A percentile compares a stretch with the other conserved stretches of the same genome.
Conservation (phyloP, 495 filamentous ascomycete genomes). For the Viridothelium virens region DNA sequence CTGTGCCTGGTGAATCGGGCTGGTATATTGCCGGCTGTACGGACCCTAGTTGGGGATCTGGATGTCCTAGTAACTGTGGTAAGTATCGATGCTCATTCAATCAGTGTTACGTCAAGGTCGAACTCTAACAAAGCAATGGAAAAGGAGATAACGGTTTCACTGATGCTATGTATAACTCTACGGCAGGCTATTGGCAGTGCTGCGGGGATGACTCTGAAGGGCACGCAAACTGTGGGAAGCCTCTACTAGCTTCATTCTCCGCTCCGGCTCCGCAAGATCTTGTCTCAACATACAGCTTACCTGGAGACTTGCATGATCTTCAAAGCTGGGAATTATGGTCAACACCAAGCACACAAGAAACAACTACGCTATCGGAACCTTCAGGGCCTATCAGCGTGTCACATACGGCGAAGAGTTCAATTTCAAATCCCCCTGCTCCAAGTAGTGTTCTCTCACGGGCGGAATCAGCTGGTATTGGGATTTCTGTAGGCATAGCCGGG, state of each 20-base stretch:
- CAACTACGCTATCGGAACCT: background rate
- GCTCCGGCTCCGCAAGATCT: background rate
- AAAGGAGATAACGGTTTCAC: background rate
- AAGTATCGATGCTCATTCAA: background rate
- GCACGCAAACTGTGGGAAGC: background rate
- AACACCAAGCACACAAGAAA: background rate
- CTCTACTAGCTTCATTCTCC: background rate
- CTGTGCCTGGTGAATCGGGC: background rate
- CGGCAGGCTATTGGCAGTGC: background rate
- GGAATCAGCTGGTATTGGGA: background rate
- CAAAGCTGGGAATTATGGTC: background rate
- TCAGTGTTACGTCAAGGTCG: background rate
- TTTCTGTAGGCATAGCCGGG: background rate
- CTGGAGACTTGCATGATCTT: background rate
- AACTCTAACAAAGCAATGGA: background rate
- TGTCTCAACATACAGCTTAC: background rate
- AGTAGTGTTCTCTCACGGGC: background rate
- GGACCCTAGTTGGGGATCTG: background rate
- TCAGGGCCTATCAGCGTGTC: background rate
- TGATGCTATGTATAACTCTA: background rate
- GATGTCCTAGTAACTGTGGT: background rate
- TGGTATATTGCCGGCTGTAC: slow-evolving; percentile 4
- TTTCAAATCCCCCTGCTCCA: background rate
- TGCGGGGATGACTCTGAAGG: background rate
- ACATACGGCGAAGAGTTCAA: background rate